Evolutionary conservation across 2,329 filamentous ascomycete species (phyloP), one percentile per base, ranked within the genome.

Genomic region (Talaromyces pinophilus): DNA sequence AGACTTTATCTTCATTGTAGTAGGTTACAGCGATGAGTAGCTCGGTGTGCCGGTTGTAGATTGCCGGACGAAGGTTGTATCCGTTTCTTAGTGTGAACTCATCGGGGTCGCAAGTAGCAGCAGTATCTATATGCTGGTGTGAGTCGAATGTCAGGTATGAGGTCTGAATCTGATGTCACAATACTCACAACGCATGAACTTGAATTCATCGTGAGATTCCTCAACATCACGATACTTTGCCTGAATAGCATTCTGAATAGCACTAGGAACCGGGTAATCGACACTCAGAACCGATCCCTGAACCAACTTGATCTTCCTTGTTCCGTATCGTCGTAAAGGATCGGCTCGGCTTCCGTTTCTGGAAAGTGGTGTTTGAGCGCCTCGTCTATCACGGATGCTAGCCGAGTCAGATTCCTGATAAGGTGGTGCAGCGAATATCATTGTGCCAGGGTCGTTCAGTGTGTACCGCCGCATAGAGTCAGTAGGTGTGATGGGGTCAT

Each of bases 11-110:
- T 85, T 98, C 95, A 83, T 98, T 98, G 85, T 98, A 99, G 84
- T 98, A 98, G 70, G 95, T 99, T 73, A 99, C 93, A 74, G 95
- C 95, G 79, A 99, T 97, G 70, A 98, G 86, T 72, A 99, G 83
- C 83, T 99, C 95, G 5, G 95, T 98, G 80, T 98, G 95, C 73
- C 95, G 87, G 86, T 98, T 98, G 83, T 98, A 98, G 94, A 98
- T 98, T 72, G 93, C 90, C 57, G 95, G 93, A 59, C 95, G 92
- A 79, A 99, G 86, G 83, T 98, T 97, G 86, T 98, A 99, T 75
- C 95, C 95, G 79, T 99, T 99, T 85, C 97, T 96, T 71, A 99
- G 86, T 1, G 94, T 98, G 80, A 98, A 99, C 76, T 99, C 95
- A 79, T 97, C 96, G 70, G 95, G 95, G 79, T 98, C 95, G 81